Percentiles rank a stretch among this genome's conserved stretches.
These are phyloP conservation scores for Sedum album DNA, from an alignment of 164 flowering plant species.

Conservation along the genomic window DNA sequence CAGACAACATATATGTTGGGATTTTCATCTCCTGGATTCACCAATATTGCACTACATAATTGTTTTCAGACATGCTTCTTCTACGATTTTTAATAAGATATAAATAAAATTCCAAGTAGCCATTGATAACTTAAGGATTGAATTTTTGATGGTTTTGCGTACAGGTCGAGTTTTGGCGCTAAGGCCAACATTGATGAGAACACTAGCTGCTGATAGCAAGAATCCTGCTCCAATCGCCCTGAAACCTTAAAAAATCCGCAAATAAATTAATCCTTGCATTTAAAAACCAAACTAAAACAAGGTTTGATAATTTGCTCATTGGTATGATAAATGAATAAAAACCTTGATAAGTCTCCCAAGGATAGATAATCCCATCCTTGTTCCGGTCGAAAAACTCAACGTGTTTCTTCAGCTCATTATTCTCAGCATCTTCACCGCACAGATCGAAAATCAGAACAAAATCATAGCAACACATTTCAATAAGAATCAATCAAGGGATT, in stretches of 20 bases:
- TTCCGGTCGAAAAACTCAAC: slow-evolving; percentile 9
- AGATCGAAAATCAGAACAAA: background rate
- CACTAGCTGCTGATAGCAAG: background rate
- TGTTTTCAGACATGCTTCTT: background rate
- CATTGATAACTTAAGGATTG: background rate
- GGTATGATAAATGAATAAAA: background rate
- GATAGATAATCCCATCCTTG: slow-evolving; percentile 7
- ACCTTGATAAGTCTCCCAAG: slow-evolving; percentile 11
- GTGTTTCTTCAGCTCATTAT: slow-evolving; percentile 6
- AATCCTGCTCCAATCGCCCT: slow-evolving; percentile 7
- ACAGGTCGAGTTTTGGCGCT: slow-evolving; percentile 8
- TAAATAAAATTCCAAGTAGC: background rate
- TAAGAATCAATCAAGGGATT: background rate
- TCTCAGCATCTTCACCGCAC: background rate
- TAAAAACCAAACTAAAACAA: no score
- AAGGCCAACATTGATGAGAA: slow-evolving; percentile 1
- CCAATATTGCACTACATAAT: background rate
- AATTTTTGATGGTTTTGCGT: background rate
- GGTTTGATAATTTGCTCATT: no score
- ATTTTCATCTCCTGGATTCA: no score
- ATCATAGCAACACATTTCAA: background rate
- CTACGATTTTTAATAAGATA: background rate
- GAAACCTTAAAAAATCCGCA: background rate
- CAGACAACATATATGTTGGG: no score
- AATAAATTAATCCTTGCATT: background rate